phyloP scores from a whole-genome alignment of 768 basidiomycete genomes.

The Kwoniella shandongensis region DNA sequence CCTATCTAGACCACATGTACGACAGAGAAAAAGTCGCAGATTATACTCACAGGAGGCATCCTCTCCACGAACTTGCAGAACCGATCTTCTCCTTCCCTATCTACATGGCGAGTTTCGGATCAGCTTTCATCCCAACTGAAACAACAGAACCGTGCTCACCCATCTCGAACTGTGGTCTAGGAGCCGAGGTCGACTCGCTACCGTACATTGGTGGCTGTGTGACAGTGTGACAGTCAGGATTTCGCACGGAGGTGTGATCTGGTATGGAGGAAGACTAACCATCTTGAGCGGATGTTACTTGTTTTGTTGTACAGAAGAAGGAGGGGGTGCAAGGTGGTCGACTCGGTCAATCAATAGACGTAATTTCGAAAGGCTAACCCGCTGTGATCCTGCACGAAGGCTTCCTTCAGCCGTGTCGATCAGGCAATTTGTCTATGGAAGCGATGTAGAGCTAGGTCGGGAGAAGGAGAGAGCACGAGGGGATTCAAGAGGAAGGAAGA shows the following conservation, averaged over 20 bases:
- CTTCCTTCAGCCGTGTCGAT: no score
- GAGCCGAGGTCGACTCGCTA: slow-evolving; percentile 35
- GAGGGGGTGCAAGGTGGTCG: no score
- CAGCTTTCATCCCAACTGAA: slow-evolving; percentile 12
- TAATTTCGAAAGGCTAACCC: no score
- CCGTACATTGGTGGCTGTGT: slow-evolving; percentile 37
- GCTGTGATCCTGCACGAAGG: no score
- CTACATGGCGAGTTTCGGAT: slow-evolving; percentile 52
- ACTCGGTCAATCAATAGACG: no score
- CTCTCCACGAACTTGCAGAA: slow-evolving; percentile 62
- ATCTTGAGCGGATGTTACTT: slow-evolving; percentile 1
- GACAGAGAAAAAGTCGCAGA: neutral
- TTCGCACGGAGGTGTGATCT: neutral
- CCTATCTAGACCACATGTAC: neutral
- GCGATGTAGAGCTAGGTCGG: neutral
- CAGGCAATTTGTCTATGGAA: no score
- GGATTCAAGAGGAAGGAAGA: no score
- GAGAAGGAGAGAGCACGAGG: neutral
- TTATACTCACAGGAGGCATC: slow-evolving; percentile 51
- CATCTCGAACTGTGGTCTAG: slow-evolving; percentile 46
- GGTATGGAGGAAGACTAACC: slow-evolving; percentile 5
- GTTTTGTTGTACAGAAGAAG: neutral
- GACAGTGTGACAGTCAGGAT: neutral
- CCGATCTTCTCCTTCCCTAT: slow-evolving; percentile 70
- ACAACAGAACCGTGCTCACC: slow-evolving; percentile 34